These are phyloP conservation scores for Rhizoclosmatium sp. DNA, from an alignment of 192 early-diverging fungal species.

Conservation along the genomic window DNA sequence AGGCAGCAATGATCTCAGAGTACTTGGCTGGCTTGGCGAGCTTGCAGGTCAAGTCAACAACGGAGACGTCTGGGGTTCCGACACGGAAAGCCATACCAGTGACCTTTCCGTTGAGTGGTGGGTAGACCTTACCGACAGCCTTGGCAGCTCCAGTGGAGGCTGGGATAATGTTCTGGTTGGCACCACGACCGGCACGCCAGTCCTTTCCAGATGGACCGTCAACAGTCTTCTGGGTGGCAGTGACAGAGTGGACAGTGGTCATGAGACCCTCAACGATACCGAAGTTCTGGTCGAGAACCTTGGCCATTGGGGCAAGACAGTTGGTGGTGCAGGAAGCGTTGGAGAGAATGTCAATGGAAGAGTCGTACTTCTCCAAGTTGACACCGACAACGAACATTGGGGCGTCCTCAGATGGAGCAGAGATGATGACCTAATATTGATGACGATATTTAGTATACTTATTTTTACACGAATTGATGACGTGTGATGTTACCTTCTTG, in stretches of 20 bases:
- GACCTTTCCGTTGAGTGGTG: constrained; percentile 91
- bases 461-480: background rate
- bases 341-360: constrained; percentile 83
- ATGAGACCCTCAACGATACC: constrained; percentile 96
- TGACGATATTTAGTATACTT: background rate
- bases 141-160: constrained; percentile 98
- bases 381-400: constrained; percentile 98
- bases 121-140: constrained; percentile 98
- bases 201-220: constrained; percentile 97
- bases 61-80: constrained; percentile 91
- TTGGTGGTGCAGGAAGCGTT: constrained; percentile 99
- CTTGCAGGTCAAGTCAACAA: constrained; percentile 96
- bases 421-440: constrained; percentile 80
- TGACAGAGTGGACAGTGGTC: constrained; percentile 98
- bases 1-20: constrained; percentile 84
- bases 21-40: constrained; percentile 90
- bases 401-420: constrained; percentile 94
- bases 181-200: constrained; percentile 98
- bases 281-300: constrained; percentile 96
- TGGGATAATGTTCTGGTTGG: constrained; percentile 97
- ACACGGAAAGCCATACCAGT: constrained; percentile 99
- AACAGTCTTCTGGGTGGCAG: constrained; percentile 99
- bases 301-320: constrained; percentile 97
- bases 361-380: constrained; percentile 94
- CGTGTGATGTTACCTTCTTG: constrained; percentile 72